Evolutionary conservation across 2,329 filamentous ascomycete genomes (phyloP), one percentile per base, ranked within the genome.

Genomic region (Trichoderma lentiforme): DNA sequence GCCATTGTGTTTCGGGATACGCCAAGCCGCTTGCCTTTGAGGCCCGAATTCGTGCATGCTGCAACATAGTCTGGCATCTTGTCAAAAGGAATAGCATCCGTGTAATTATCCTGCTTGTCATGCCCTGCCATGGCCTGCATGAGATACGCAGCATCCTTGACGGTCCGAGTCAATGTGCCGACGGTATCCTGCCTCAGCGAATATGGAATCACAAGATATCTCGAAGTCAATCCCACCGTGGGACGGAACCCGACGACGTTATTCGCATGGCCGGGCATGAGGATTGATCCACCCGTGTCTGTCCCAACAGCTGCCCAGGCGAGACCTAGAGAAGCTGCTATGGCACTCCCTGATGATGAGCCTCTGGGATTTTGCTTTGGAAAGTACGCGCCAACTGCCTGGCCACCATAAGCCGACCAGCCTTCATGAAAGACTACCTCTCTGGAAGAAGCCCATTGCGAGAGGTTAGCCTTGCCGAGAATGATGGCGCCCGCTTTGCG

Each of bases 171-270:
- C 80, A 94, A 89, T 0, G 87, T 84, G 0, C 92, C 91, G 0
- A 93, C 83, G 0, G 87, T 90, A 75, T 94, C 92, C 76, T 91
- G 89, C 75, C 89, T 86, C 36, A 86, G 80, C 3, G 86, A 88
- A 4, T 93, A 88, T 0, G 92, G 91, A 12, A 93, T 87, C 1
- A 92, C 90, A 5, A 91, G 82, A 72, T 86, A 80, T 26, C 89
- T 84, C 6, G 88, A 90, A 0, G 88, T 91, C 2, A 92, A 81
- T 0, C 91, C 91, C 3, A 92, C 87, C 0, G 90, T 91, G 0
- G 91, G 89, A 79, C 91, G 91, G 76, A 93, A 89, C 0, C 90
- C 91, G 0, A 92, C 90, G 4, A 92, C 78, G 71, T 90, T 91
- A 81, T 88, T 91, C 6, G 73, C 65, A 57, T 79, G 76, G 0